Conservation (phyloP, 2,329 filamentous ascomycete genomes). For the Colletotrichum ledebouriae region DNA sequence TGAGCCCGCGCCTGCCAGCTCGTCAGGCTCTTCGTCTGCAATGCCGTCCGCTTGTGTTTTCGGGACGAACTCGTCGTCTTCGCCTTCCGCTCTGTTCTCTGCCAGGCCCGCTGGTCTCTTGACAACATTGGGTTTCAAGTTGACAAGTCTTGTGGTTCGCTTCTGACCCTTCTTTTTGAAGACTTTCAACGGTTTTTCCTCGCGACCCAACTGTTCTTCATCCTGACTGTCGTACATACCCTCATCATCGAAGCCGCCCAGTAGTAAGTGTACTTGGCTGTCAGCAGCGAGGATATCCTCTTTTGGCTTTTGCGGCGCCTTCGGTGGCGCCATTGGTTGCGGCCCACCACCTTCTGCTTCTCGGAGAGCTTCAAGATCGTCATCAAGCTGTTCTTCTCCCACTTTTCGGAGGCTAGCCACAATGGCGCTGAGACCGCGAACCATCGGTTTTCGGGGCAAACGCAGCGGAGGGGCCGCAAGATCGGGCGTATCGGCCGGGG, state of each 20-base stretch:
- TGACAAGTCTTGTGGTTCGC: conserved; percentile 78
- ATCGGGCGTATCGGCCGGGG: conserved; percentile 69
- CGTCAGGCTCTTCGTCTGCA: conserved; percentile 46
- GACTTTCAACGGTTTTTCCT: conserved; percentile 70
- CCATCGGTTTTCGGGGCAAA: conserved; percentile 72
- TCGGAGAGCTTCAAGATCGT: conserved; percentile 80
- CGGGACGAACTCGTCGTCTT: conserved; percentile 52
- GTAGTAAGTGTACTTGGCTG: conserved; percentile 57
- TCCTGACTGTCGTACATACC: conserved; percentile 67
- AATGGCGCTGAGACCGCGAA: conserved; percentile 79
- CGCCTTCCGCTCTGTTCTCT: conserved; percentile 48
- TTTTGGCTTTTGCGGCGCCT: conserved; percentile 45
- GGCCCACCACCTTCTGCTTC: conserved; percentile 72
- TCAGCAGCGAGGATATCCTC: conserved; percentile 60
- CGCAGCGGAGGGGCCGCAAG: conserved; percentile 64
- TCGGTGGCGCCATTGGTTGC: conserved; percentile 43
- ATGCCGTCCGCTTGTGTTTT: conserved; percentile 54
- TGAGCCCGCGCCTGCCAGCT: conserved; percentile 53
- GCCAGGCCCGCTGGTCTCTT: conserved; percentile 59
- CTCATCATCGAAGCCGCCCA: conserved; percentile 76
- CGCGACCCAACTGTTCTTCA: conserved; percentile 64
- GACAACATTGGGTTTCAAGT: conserved; percentile 68
- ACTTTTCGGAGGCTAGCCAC: conserved; percentile 78
- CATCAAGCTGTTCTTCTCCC: conserved; percentile 76
- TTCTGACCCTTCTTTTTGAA: conserved; percentile 91